phyloP scores from a whole-genome alignment of 768 basidiomycete species.

The Psilocybe tampanensis region DNA sequence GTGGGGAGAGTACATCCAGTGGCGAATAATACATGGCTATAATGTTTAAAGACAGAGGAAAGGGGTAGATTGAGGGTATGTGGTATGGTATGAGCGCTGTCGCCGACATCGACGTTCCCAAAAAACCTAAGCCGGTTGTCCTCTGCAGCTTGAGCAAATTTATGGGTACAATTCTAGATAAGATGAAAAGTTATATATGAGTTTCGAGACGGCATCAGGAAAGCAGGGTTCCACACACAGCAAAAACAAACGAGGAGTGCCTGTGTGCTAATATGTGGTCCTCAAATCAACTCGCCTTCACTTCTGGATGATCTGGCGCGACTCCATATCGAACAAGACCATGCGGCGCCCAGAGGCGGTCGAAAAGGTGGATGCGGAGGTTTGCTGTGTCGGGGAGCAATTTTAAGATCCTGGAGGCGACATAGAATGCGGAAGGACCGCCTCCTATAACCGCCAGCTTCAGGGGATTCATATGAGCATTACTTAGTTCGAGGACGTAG shows the following conservation, averaged over 20 bases:
- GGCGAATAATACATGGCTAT: slow-evolving; percentile 86
- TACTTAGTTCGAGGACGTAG: no score
- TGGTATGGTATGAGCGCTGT: slow-evolving; percentile 36
- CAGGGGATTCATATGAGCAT: slow-evolving; percentile 29
- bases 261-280: slow-evolving; percentile 2
- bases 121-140: slow-evolving; percentile 88
- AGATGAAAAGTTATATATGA: slow-evolving; percentile 2
- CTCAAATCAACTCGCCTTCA: slow-evolving; percentile 63
- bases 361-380: slow-evolving; percentile 81
- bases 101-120: slow-evolving; percentile 79
- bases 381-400: slow-evolving; percentile 44
- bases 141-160: slow-evolving; percentile 82
- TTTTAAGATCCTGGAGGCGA: slow-evolving; percentile 82
- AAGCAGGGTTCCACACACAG: slow-evolving; percentile 6
- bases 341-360: slow-evolving; percentile 92
- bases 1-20: slow-evolving; percentile 79
- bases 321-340: slow-evolving; percentile 96
- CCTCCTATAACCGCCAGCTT: slow-evolving; percentile 93
- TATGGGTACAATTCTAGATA: slow-evolving; percentile 97
- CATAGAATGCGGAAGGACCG: slow-evolving; percentile 97
- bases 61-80: slow-evolving; percentile 63
- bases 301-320: slow-evolving; percentile 97
- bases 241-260: neutral
- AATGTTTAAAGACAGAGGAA: slow-evolving; percentile 61
- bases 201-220: neutral